A percentile compares a stretch with the other conserved stretches of the same genome.
phyloP scores from a whole-genome alignment of 768 basidiomycete genomes.

The Mycena belliarum region DNA sequence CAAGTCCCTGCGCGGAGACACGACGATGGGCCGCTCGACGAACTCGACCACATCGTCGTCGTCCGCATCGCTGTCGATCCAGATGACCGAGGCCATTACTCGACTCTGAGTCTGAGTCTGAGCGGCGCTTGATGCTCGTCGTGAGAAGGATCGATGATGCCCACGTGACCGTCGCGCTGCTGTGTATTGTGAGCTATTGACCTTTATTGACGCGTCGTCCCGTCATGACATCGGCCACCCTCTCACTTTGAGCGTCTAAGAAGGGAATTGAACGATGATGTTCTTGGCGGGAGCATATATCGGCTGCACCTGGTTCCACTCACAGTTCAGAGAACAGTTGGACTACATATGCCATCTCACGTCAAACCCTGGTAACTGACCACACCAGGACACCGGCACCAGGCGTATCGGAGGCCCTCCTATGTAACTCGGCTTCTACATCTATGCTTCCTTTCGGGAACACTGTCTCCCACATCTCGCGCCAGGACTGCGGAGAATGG shows the following conservation, averaged over 20 bases:
- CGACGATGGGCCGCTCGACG: neutral
- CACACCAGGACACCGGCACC: conserved; percentile 8
- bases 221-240: no score
- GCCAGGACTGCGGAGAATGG: conserved; percentile 39
- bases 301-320: no score
- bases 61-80: conserved; percentile 15
- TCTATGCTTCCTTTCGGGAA: conserved; percentile 33
- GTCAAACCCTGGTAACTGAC: conserved; percentile 22
- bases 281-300: no score
- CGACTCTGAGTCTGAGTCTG: neutral
- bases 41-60: conserved; percentile 13
- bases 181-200: no score
- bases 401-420: neutral
- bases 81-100: conserved; percentile 2
- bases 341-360: no score
- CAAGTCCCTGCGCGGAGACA: conserved; percentile 1
- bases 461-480: conserved; percentile 36
- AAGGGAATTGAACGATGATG: no score
- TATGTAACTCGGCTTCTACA: conserved; percentile 26
- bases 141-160: no score
- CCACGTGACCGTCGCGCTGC: no score
- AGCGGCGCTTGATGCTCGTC: no score
- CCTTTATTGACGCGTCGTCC: no score
- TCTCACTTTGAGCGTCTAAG: no score
- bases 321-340: no score